phyloP scores from a whole-genome alignment of 257 asterid species.

The Misopates orontium region DNA sequence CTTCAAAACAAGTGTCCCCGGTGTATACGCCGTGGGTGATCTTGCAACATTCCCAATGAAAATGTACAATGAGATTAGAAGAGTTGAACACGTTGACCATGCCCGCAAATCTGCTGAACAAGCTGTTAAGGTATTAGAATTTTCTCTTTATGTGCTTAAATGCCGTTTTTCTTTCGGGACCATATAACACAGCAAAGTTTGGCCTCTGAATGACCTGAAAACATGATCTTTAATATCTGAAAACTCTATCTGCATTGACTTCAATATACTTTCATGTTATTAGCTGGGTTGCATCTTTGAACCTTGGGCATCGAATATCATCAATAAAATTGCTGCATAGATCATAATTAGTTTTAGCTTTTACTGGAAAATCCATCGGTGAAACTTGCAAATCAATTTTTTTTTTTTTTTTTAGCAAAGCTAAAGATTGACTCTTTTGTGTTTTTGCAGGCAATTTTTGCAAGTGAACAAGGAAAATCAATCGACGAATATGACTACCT shows the following conservation, averaged over 20 bases:
- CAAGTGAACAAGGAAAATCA: slow-evolving; percentile 57
- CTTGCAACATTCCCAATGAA: slow-evolving; percentile 95
- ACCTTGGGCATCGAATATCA: background rate
- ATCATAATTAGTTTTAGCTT: too few species aligned
- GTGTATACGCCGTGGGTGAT: slow-evolving; percentile 94
- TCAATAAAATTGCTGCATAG: too few species aligned
- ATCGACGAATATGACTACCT: slow-evolving; percentile 83
- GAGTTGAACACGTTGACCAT: slow-evolving; percentile 96
- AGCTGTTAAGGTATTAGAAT: slow-evolving; percentile 73
- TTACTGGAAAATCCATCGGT: too few species aligned
- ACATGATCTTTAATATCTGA: background rate
- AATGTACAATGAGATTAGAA: slow-evolving; percentile 68
- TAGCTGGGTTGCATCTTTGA: background rate
- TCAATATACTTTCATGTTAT: too few species aligned
- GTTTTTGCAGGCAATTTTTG: slow-evolving; percentile 70
- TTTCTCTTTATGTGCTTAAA: background rate
- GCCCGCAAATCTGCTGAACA: slow-evolving; percentile 97
- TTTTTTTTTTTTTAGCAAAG: slow-evolving; percentile 1
- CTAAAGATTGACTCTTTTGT: slow-evolving; percentile 5
- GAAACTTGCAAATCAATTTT: too few species aligned
- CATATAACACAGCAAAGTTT: background rate
- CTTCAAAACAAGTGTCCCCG: slow-evolving; percentile 75
- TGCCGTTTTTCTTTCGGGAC: background rate
- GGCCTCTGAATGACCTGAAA: background rate
- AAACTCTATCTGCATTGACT: too few species aligned